A percentile compares a stretch with the other conserved stretches of the same genome.
phyloP scores from a whole-genome alignment of 2,329 filamentous ascomycete species.

The Calonectria hongkongensis region DNA sequence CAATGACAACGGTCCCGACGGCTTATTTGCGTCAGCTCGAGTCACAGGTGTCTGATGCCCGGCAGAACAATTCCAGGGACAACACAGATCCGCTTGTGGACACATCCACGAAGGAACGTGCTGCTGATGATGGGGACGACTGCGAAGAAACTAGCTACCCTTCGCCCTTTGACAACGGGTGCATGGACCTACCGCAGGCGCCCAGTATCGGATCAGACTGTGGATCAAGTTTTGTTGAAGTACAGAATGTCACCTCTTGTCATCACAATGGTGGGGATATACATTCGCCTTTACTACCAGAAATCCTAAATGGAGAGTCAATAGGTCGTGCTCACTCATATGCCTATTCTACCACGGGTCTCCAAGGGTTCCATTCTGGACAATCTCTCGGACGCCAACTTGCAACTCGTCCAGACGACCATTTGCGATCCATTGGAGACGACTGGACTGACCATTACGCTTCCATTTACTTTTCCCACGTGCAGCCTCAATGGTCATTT shows the following conservation, averaged over 20 bases:
- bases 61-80: neutral
- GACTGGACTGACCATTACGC: neutral
- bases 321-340: neutral
- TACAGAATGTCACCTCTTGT: neutral
- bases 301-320: neutral
- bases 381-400: neutral
- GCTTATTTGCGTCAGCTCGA: neutral
- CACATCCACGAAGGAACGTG: neutral
- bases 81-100: neutral
- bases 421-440: neutral
- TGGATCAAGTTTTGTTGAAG: neutral
- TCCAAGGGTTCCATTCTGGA: neutral
- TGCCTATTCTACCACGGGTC: neutral
- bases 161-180: neutral
- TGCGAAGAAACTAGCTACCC: neutral
- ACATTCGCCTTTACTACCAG: neutral
- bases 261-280: neutral
- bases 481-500: neutral
- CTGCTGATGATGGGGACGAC: neutral
- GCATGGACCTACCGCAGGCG: neutral
- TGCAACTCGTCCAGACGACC: neutral
- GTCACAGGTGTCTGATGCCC: neutral
- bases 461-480: neutral
- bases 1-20: neutral
- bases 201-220: neutral